A percentile compares a stretch with the other conserved stretches of the same genome.
phyloP scores from a whole-genome alignment of 2,329 filamentous ascomycete species.

The Penicillium sp. region DNA sequence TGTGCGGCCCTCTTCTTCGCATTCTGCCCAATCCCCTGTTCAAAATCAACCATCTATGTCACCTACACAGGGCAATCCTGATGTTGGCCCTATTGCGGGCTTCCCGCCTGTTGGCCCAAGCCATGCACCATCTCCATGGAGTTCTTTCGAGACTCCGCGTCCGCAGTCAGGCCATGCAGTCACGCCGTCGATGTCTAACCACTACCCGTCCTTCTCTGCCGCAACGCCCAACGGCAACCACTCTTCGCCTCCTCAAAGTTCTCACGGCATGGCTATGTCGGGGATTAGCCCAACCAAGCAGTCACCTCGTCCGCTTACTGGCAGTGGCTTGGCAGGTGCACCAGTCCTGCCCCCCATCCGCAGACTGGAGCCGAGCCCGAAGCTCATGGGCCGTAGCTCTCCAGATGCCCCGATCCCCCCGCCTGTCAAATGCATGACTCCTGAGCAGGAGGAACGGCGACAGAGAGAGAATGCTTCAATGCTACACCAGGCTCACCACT shows the following conservation, averaged over 20 bases:
- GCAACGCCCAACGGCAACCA: slow-evolving; percentile 33
- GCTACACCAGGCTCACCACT: slow-evolving; percentile 19
- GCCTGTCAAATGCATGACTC: slow-evolving; percentile 46
- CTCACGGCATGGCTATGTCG: slow-evolving; percentile 41
- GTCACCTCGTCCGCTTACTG: slow-evolving; percentile 42
- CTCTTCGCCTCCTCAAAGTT: slow-evolving; percentile 40
- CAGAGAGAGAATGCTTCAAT: slow-evolving; percentile 39
- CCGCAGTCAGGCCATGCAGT: slow-evolving; percentile 31
- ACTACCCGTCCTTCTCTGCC: slow-evolving; percentile 36
- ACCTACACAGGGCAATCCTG: slow-evolving; percentile 51
- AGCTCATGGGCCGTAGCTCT: slow-evolving; percentile 46
- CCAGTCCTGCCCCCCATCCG: slow-evolving; percentile 44
- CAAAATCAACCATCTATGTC: slow-evolving; percentile 50
- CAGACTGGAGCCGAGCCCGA: slow-evolving; percentile 44
- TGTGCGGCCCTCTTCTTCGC: slow-evolving; percentile 44
- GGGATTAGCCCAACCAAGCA: slow-evolving; percentile 50
- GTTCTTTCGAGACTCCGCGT: slow-evolving; percentile 35
- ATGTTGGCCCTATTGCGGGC: slow-evolving; percentile 48
- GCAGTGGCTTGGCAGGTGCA: slow-evolving; percentile 35
- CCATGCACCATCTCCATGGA: slow-evolving; percentile 34
- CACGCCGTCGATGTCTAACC: slow-evolving; percentile 32
- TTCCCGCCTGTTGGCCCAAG: slow-evolving; percentile 36
- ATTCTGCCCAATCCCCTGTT: slow-evolving; percentile 40
- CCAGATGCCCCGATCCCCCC: slow-evolving; percentile 44
- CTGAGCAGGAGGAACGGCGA: slow-evolving; percentile 44